Percentiles rank a stretch among this genome's conserved stretches.
phyloP scores from a whole-genome alignment of 345 rosid species.

The Ailanthus altissimus region DNA sequence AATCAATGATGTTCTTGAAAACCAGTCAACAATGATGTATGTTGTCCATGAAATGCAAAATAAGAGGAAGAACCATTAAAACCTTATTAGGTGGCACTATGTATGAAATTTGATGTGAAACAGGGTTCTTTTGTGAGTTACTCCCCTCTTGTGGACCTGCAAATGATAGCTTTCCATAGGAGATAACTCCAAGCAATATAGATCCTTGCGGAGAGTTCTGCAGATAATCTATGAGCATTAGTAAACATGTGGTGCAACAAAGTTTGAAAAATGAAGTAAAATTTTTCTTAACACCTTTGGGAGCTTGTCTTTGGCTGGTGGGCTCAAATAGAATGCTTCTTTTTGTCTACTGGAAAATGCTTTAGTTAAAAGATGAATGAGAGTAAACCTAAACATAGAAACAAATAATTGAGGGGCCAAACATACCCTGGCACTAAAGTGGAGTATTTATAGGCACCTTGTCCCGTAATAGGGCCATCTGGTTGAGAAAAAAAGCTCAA shows the following conservation, averaged over 20 bases:
- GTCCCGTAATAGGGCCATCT: slow-evolving; percentile 90
- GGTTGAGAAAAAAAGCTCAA: slow-evolving; percentile 89
- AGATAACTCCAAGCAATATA: slow-evolving; percentile 72
- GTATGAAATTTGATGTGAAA: slow-evolving; percentile 61
- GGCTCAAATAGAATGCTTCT: slow-evolving; percentile 88
- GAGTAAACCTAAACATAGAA: slow-evolving; percentile 18
- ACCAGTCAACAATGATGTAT: background rate
- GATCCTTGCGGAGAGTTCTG: slow-evolving; percentile 88
- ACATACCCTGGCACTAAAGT: slow-evolving; percentile 82
- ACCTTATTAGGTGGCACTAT: slow-evolving; percentile 95
- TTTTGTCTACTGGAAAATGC: slow-evolving; percentile 54
- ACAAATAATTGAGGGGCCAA: slow-evolving; percentile 20
- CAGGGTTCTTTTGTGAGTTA: slow-evolving; percentile 68
- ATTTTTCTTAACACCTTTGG: slow-evolving; percentile 51
- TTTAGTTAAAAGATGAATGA: slow-evolving; percentile 22
- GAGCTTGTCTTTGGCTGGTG: slow-evolving; percentile 79
- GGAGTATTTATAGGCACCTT: slow-evolving; percentile 81
- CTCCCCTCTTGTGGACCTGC: slow-evolving; percentile 46
- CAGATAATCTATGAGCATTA: slow-evolving; percentile 26
- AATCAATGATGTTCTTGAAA: background rate
- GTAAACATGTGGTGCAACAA: slow-evolving; percentile 2
- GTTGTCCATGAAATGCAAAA: background rate
- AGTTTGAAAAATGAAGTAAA: background rate
- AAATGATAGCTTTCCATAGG: slow-evolving; percentile 71
- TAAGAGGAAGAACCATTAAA: slow-evolving; percentile 13